Conservation (phyloP, 2,329 filamentous ascomycete species). For the Pseudocercospora cruenta region DNA sequence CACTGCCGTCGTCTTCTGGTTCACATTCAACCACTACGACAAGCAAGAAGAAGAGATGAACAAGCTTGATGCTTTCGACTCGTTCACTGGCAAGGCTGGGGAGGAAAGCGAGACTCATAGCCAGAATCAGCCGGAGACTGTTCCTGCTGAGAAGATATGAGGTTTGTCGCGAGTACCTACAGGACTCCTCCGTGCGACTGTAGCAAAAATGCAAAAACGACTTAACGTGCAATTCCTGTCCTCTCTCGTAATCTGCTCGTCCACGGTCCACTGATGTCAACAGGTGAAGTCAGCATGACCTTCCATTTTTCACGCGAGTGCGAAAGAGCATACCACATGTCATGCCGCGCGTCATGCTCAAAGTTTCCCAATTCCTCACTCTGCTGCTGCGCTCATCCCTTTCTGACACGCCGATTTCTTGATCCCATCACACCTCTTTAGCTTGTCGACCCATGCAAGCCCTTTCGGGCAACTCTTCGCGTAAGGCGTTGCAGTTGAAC, state of each 20-base stretch:
- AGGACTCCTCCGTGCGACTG: not conserved
- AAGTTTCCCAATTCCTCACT: too few species aligned
- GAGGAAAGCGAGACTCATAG: slow-evolving; percentile 21
- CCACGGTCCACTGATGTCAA: not conserved
- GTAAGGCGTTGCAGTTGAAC: not conserved
- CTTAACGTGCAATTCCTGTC: not conserved
- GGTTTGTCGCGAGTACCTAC: not conserved
- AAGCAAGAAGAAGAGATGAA: slow-evolving; percentile 56
- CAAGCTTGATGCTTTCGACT: slow-evolving; percentile 45
- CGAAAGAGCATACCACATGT: too few species aligned
- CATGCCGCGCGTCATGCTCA: too few species aligned
- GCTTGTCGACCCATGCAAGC: not conserved
- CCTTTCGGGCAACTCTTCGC: not conserved
- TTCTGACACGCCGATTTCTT: not conserved
- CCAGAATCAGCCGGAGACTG: slow-evolving; percentile 13
- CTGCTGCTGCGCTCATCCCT: too few species aligned
- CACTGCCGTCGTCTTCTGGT: slow-evolving; percentile 35
- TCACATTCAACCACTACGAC: slow-evolving; percentile 48
- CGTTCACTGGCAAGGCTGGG: slow-evolving; percentile 18
- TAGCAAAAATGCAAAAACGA: not conserved
- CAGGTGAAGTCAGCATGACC: not conserved
- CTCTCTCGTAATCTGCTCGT: not conserved
- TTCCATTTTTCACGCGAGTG: not conserved
- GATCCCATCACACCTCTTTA: not conserved
- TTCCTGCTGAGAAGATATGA: slow-evolving; percentile 20